Evolutionary conservation across 2,329 filamentous ascomycete genomes (phyloP), one percentile per base, ranked within the genome.

Genomic region (Xylariaceae sp.): DNA sequence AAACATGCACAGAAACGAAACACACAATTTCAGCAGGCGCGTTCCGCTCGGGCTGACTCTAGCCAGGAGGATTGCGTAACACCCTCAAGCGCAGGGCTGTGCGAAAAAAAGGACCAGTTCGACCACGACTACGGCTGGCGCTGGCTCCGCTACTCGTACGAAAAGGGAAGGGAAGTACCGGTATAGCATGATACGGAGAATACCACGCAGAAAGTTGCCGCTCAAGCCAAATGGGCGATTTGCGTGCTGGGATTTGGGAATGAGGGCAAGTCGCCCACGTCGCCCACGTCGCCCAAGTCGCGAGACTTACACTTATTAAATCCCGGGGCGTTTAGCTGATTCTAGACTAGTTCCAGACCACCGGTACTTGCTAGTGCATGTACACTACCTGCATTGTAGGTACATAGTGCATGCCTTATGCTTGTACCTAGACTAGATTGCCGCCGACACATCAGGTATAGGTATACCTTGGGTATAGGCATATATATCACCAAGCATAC

Each of bases 221-320:
- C 51, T 53, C 19, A 19, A 53, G 52, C 8, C 52, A 54, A 57
- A 57, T 55, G 51, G 30, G 44, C 48, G 34, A 31, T 48, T 47
- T 26, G 35, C 41, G 32, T 34, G 8, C 5, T 34, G 32, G 32
- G 32, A 8, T 6, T 34, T 6, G 32, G 32, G 32, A 19, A 19
- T 19, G 19, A 19, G 19, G 19, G 19, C 19, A 19, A 19, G 19
- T 19, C 42, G 30, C 37, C 30, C 37, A 6, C 37, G 27, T 6
- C 7, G 40, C 35, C 43, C 42, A 45, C 37, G 6, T 19, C 19
- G 19, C 19, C 19, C 19, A 19, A 19, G 19, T 19, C 19, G 19
- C 19, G 19, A 19, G 19, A 19, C 19, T 19, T 19, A 19, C 19
- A 19, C 19, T 19, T 37, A 37, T 37, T 9, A 11, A 37, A 7